phyloP scores from a whole-genome alignment of 108 stramenopile genomes.

The Asterionellopsis glacialis region DNA sequence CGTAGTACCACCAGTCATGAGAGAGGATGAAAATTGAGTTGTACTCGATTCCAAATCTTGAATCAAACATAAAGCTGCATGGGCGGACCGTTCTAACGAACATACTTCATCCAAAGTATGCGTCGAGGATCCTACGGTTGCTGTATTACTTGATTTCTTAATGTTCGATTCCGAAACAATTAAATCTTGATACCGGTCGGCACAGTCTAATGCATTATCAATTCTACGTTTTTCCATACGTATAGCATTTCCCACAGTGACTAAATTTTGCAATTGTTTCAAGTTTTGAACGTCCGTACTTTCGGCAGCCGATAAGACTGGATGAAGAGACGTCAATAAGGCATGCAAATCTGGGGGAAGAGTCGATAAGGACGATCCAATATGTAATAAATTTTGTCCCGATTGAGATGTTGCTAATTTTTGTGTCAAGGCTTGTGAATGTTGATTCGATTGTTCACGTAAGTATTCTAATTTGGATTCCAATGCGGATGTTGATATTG shows the following conservation, averaged over 20 bases:
- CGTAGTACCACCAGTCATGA: slow-evolving; percentile 26
- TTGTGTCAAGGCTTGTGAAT: slow-evolving; percentile 68
- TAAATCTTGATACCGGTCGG: slow-evolving; percentile 66
- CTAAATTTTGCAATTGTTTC: slow-evolving; percentile 48
- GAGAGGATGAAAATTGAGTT: slow-evolving; percentile 35
- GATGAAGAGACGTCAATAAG: slow-evolving; percentile 59
- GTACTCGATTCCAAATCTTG: slow-evolving; percentile 65
- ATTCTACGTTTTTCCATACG: slow-evolving; percentile 34
- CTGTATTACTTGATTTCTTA: background rate
- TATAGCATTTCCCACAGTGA: slow-evolving; percentile 40
- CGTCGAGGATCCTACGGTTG: background rate
- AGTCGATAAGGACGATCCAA: slow-evolving; percentile 66
- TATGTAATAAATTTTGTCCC: slow-evolving; percentile 79
- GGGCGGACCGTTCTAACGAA: slow-evolving; percentile 80
- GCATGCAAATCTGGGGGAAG: slow-evolving; percentile 78
- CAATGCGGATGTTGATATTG: slow-evolving; percentile 47
- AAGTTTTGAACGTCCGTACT: slow-evolving; percentile 40
- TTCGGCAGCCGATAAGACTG: slow-evolving; percentile 49
- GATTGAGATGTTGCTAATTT: slow-evolving; percentile 80
- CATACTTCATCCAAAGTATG: slow-evolving; percentile 15
- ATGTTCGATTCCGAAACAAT: slow-evolving; percentile 52
- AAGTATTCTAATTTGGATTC: slow-evolving; percentile 37
- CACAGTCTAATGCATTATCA: slow-evolving; percentile 53
- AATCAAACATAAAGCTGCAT: slow-evolving; percentile 55
- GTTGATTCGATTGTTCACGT: slow-evolving; percentile 49